Base-by-base conservation (phyloP, 2,329 filamentous ascomycete species). In the Huntiella bhutanensis region DNA sequence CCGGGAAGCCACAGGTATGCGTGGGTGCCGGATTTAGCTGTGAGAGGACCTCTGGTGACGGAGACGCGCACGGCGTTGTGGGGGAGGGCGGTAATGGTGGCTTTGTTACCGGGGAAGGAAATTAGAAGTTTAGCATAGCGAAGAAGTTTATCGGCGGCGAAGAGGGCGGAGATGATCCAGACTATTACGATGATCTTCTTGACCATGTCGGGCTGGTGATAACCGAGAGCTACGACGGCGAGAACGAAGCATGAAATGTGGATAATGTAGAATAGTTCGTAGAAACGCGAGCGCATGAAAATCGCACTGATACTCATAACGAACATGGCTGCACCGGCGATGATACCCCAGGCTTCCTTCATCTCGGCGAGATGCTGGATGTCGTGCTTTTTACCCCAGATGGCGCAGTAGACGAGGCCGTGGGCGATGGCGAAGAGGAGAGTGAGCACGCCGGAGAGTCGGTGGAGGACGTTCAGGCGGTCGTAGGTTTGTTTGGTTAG, bases 1-100 rank as follows among this genome's bases (percentile, higher is more conserved):
- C 60, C 60, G 0, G 76, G 77, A 5, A 80, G 67, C 73, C 73
- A 80, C 28, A 80, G 57, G 54, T 77, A 79, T 53, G 71, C 73
- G 54, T 81, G 76, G 51, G 71, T 70, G 1, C 74, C 75, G 0
- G 75, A 65, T 2, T 60, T 56, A 1, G 68, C 67, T 2, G 60
- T 57, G 0, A 63, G 50, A 1, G 68, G 66, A 2, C 66, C 63
- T 55, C 71, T 70, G 43, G 63, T 59, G 32, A 77, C 58, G 0
- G 66, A 62, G n/a, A 77, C 64, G 34, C 70, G 67, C 13, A 71
- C 75, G 42, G 65, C 71, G 3, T 70, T 67, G 46, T 69, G 59
- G 5, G 70, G 61, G 3, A 77, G 64, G 4, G 73, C 68, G 17
- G 65, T 63, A n/a, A 77, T 55, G 0, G 61, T 69, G 2, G 66